phyloP scores from a whole-genome alignment of 1,284 basidiomycete species.

The Leccinum huronense region DNA sequence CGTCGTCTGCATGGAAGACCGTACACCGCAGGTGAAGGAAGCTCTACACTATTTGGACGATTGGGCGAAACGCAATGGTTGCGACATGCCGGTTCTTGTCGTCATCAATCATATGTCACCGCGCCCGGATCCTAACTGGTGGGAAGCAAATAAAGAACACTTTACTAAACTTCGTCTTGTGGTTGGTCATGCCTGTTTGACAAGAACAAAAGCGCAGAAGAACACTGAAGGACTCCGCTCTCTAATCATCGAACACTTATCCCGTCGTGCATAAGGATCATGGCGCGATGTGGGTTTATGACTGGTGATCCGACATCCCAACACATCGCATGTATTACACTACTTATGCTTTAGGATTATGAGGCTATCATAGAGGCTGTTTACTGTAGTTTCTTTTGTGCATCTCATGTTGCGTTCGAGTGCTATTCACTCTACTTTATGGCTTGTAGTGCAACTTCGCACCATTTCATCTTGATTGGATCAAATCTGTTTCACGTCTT shows the following conservation, averaged over 20 bases:
- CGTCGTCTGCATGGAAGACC: conserved; percentile 26
- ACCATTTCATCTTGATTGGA: background rate
- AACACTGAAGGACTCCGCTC: conserved; percentile 24
- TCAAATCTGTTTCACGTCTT: background rate
- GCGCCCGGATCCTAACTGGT: conserved; percentile 22
- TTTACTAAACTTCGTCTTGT: conserved; percentile 20
- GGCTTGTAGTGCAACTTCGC: background rate
- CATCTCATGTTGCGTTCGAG: background rate
- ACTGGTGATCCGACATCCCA: background rate
- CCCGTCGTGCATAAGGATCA: background rate
- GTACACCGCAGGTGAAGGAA: conserved; percentile 23
- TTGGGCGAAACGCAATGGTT: conserved; percentile 22
- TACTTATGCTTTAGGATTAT: background rate
- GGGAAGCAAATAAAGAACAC: conserved; percentile 26
- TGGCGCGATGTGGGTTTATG: background rate
- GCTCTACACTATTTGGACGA: conserved; percentile 22
- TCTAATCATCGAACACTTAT: conserved; percentile 21
- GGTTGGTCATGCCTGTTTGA: conserved; percentile 24
- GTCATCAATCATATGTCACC: conserved; percentile 26
- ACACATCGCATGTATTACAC: background rate
- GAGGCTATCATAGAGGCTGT: background rate
- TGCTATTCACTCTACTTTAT: background rate
- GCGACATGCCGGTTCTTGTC: conserved; percentile 24
- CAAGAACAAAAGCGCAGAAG: conserved; percentile 19
- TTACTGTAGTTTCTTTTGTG: background rate